Evolutionary conservation across 1,284 basidiomycete species (phyloP).

Genomic region (Mycena citricolor): DNA sequence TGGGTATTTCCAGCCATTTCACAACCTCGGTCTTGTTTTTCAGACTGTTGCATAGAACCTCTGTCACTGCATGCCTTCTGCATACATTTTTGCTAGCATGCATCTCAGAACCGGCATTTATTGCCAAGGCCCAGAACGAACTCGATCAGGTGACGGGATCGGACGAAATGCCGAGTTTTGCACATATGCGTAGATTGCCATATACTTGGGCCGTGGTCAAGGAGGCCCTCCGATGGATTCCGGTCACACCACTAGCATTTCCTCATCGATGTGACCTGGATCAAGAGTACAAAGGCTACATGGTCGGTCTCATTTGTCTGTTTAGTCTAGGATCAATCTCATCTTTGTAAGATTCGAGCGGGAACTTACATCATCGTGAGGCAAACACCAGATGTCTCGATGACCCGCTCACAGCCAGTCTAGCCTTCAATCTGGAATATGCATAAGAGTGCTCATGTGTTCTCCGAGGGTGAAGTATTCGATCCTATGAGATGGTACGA

Average conservation of each 20-base stretch:
- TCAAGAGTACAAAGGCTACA: slow-evolving; percentile 4
- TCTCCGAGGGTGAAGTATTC: not conserved
- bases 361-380: slow-evolving; percentile 3
- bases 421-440: slow-evolving; percentile 10
- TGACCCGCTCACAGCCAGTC: not conserved
- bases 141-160: slow-evolving; percentile 3
- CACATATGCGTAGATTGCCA: slow-evolving; percentile 4
- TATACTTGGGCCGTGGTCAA: slow-evolving; percentile 2
- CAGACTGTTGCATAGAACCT: not conserved
- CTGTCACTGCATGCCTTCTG: slow-evolving; percentile 7
- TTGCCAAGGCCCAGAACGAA: slow-evolving; percentile 3
- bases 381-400: not conserved
- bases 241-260: slow-evolving; percentile 5
- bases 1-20: not conserved
- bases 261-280: not conserved
- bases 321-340: not conserved
- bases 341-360: slow-evolving; percentile 4
- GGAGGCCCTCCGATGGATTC: slow-evolving; percentile 7
- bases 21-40: not conserved
- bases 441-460: slow-evolving; percentile 3
- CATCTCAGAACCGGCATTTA: slow-evolving; percentile 12
- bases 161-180: slow-evolving; percentile 2
- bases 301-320: not conserved
- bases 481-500: slow-evolving; percentile 5
- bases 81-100: slow-evolving; percentile 13